Percentiles rank a stretch among this genome's conserved stretches.
Evolutionary conservation across 352 stramenopile species (phyloP).

Genomic region (Globisporangium carolinianum): DNA sequence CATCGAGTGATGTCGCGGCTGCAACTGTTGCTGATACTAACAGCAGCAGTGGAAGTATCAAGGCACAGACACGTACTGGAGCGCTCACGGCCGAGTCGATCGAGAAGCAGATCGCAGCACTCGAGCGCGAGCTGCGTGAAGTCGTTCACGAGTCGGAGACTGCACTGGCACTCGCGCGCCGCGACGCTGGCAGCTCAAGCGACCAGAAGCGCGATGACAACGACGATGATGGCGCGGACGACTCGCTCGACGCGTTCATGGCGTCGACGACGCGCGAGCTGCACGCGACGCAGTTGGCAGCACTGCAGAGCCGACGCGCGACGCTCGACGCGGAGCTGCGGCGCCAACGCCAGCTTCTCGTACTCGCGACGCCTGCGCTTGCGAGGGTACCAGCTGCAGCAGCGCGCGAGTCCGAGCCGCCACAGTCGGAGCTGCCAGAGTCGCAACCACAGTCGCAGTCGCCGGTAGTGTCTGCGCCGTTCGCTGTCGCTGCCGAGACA

Average conservation of each 20-base stretch:
- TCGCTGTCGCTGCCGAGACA: neutral
- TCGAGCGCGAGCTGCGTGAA: constrained; percentile 31
- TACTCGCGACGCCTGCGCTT: constrained; percentile 48
- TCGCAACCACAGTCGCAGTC: too few relatives aligned
- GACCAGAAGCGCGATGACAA: constrained; percentile 12
- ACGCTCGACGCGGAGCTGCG: constrained; percentile 34
- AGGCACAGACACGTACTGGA: constrained; percentile 1
- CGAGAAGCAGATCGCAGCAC: constrained; percentile 24
- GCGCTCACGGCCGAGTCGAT: constrained; percentile 57
- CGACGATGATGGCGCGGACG: constrained; percentile 21
- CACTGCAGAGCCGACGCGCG: constrained; percentile 16
- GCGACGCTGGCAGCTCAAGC: neutral
- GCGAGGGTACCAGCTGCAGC: constrained; percentile 1
- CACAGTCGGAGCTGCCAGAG: too few relatives aligned
- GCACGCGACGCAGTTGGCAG: constrained; percentile 23
- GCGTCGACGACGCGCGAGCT: constrained; percentile 41
- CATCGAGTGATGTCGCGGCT: neutral
- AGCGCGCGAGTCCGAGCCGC: neutral
- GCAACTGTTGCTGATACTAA: neutral
- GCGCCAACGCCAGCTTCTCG: constrained; percentile 39
- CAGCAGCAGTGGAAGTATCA: neutral
- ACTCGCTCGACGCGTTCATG: constrained; percentile 71
- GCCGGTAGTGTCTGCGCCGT: too few relatives aligned
- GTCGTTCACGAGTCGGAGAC: constrained; percentile 19
- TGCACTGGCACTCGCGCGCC: neutral